These are phyloP conservation scores for Pyrus pyrifolia DNA, from an alignment of 306 rosid species.

Conservation along the genomic window DNA sequence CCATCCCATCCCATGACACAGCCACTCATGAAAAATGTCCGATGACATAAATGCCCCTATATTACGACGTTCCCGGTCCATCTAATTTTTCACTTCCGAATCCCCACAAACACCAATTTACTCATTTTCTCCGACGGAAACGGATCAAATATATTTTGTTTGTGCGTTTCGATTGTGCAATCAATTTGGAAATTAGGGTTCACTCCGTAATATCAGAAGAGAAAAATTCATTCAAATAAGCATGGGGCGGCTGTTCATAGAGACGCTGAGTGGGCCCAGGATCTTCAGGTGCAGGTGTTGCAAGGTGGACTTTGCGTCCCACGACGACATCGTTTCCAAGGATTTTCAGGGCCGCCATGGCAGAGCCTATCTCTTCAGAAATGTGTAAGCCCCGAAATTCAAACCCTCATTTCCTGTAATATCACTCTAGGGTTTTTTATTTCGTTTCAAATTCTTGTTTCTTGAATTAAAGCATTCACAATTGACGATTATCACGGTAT, in stretches of 20 bases:
- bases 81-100: background rate
- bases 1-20: too few relatives aligned
- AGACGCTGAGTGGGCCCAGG: conserved; percentile 20
- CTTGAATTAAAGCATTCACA: background rate
- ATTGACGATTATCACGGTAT: background rate
- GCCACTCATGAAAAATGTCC: background rate
- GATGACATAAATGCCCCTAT: background rate
- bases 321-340: conserved; percentile 24
- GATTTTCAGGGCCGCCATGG: conserved; percentile 28
- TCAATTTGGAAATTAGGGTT: conserved; percentile 1
- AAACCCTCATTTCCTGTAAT: background rate
- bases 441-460: background rate
- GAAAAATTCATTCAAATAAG: background rate
- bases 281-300: conserved; percentile 33
- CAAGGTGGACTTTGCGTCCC: conserved; percentile 29
- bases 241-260: conserved; percentile 29
- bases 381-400: conserved; percentile 11
- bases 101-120: background rate
- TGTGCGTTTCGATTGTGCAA: background rate
- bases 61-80: background rate
- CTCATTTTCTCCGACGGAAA: background rate
- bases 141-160: background rate
- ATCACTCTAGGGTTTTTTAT: background rate
- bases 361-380: conserved; percentile 26
- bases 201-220: too few relatives aligned